These are phyloP conservation scores for Hanseniaspora meyeri DNA, from an alignment of 805 yeast species.

Conservation along the genomic window DNA sequence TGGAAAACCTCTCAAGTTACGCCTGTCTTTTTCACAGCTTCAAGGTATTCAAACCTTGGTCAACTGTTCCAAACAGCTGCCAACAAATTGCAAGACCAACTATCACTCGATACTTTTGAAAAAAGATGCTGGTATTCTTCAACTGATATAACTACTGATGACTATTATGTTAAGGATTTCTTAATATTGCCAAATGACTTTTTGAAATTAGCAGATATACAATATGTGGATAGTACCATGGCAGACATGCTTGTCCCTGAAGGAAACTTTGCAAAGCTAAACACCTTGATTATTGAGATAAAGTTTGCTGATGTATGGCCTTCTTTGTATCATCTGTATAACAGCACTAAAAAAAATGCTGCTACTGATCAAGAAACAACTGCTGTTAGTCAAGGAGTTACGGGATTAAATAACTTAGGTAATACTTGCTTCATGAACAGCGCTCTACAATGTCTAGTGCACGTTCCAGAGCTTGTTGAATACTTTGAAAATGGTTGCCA, in stretches of 20 bases:
- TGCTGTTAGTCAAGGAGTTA: slow-evolving; percentile 35
- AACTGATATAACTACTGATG: not conserved
- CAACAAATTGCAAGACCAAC: not conserved
- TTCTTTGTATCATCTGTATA: slow-evolving; percentile 8
- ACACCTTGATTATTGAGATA: slow-evolving; percentile 6
- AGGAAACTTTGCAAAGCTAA: not conserved
- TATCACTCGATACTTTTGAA: slow-evolving; percentile 1
- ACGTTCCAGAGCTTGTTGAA: slow-evolving; percentile 67
- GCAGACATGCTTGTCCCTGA: not conserved
- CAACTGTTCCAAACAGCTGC: slow-evolving; percentile 7
- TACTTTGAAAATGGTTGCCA: slow-evolving; percentile 58
- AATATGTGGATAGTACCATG: not conserved
- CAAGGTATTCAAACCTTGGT: not conserved
- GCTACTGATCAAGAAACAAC: slow-evolving; percentile 2
- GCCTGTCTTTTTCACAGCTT: not conserved
- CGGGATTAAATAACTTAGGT: slow-evolving; percentile 64
- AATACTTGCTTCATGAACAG: slow-evolving; percentile 93
- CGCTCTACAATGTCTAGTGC: slow-evolving; percentile 79
- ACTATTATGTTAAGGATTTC: not conserved
- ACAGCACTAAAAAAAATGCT: not conserved
- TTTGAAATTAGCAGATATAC: not conserved
- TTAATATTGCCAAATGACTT: slow-evolving; percentile 6
- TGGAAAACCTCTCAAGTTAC: slow-evolving; percentile 1
- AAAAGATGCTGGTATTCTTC: slow-evolving; percentile 9
- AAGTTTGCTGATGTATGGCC: slow-evolving; percentile 11